Percentiles rank a stretch among this genome's conserved stretches.
Conservation (phyloP, 2,329 filamentous ascomycete genomes). For the Fusarium chaquense region DNA sequence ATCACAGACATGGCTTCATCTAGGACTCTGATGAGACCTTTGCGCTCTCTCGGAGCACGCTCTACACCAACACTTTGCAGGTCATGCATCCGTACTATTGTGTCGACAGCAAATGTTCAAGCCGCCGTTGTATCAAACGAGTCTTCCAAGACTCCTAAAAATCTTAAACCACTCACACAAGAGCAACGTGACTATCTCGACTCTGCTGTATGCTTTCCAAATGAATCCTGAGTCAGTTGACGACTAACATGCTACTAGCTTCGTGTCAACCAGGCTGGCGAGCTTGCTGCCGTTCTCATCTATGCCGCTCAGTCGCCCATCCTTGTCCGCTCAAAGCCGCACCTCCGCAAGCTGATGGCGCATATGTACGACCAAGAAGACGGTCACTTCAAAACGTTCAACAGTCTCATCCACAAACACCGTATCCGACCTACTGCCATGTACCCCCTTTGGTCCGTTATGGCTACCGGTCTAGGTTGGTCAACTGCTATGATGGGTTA, state of each 20-base stretch:
- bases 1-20: slow-evolving; percentile 39
- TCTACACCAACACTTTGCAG: slow-evolving; percentile 29
- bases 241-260: slow-evolving; percentile 62
- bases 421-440: slow-evolving; percentile 92
- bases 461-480: slow-evolving; percentile 88
- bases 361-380: slow-evolving; percentile 99
- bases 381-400: slow-evolving; percentile 88
- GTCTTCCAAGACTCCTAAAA: slow-evolving; percentile 50
- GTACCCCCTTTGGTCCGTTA: slow-evolving; percentile 88
- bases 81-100: slow-evolving; percentile 38
- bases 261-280: slow-evolving; percentile 96
- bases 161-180: slow-evolving; percentile 72
- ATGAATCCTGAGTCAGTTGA: not conserved
- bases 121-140: slow-evolving; percentile 34
- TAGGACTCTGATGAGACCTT: slow-evolving; percentile 32
- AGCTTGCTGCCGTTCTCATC: slow-evolving; percentile 95
- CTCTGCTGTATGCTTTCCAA: slow-evolving; percentile 67
- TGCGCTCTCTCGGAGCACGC: slow-evolving; percentile 33
- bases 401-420: slow-evolving; percentile 83
- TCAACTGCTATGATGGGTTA: slow-evolving; percentile 87
- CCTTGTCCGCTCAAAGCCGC: slow-evolving; percentile 83
- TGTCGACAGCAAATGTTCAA: slow-evolving; percentile 38
- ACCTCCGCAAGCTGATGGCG: slow-evolving; percentile 89
- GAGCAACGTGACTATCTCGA: slow-evolving; percentile 81
- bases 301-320: slow-evolving; percentile 89